These are phyloP conservation scores for Termitomyces bulborhizus DNA, from an alignment of 768 basidiomycete species.

Conservation along the genomic window DNA sequence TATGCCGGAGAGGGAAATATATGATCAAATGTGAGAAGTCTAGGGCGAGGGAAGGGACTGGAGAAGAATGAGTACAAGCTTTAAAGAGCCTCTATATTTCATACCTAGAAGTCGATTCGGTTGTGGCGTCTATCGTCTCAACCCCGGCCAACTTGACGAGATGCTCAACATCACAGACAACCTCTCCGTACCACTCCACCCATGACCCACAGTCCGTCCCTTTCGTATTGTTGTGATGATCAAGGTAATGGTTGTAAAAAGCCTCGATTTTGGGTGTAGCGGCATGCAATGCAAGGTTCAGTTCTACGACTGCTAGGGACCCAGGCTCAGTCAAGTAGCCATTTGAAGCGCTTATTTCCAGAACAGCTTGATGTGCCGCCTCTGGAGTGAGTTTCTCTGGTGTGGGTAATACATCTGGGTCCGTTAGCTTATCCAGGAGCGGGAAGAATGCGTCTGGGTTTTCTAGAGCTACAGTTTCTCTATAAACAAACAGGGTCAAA, in stretches of 20 bases:
- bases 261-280: slow-evolving; percentile 80
- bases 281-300: slow-evolving; percentile 73
- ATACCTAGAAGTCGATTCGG: slow-evolving; percentile 20
- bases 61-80: neutral
- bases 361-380: slow-evolving; percentile 45
- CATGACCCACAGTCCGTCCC: slow-evolving; percentile 54
- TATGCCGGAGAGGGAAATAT: slow-evolving; percentile 45
- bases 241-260: slow-evolving; percentile 66
- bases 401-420: slow-evolving; percentile 35
- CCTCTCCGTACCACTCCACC: slow-evolving; percentile 80
- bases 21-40: slow-evolving; percentile 74
- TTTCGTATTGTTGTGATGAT: slow-evolving; percentile 24
- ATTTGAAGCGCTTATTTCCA: slow-evolving; percentile 42
- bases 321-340: slow-evolving; percentile 46
- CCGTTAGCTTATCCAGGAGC: slow-evolving; percentile 58
- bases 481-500: slow-evolving; percentile 22
- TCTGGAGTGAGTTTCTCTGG: slow-evolving; percentile 35
- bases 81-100: slow-evolving; percentile 5
- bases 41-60: slow-evolving; percentile 34
- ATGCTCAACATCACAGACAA: slow-evolving; percentile 61
- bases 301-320: slow-evolving; percentile 52
- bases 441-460: slow-evolving; percentile 71
- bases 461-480: slow-evolving; percentile 78
- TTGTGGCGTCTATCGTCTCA: slow-evolving; percentile 40
- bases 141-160: slow-evolving; percentile 47